Base-by-base conservation (phyloP, 2,329 filamentous ascomycete genomes). In the Botrytis elliptica region DNA sequence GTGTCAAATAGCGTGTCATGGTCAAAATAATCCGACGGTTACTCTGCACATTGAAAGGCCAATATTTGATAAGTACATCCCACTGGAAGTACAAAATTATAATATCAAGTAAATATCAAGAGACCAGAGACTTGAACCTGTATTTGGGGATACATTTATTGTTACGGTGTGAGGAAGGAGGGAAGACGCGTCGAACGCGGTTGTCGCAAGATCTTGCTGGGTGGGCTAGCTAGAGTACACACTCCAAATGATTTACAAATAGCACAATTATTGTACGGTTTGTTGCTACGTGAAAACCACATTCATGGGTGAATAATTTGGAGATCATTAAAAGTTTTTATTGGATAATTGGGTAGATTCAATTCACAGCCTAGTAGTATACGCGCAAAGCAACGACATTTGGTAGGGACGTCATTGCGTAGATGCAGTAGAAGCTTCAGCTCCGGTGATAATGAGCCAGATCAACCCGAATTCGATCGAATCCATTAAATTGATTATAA, bases 1-100 rank as follows among this genome's bases (percentile, higher is more conserved):
- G 93, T n/a, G 93, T 97, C 64, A 98, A 87, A 82, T 92, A 97
- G 73, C 92, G 92, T 79, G 91, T 88, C 91, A 95, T 97, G 60
- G 33, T 75, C 67, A 73, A 46, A 46, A 62, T 38, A 40, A 60
- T 33, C 42, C 25, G 29, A 49, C n/a, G 52, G 20, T n/a, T 33
- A 49, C 40, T 68, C 59, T 40, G 52, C n/a, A 42, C 70, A 22
- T 16, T 57, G 29, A 40, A 55, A 40, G 25, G 25, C 25, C 29
- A 71, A 55, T 52, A 52, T 22, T 33, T 36, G 52, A 33, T 52
- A 33, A 36, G 40, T 62, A 42, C 66, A 68, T 68, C 4, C 66
- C 66, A 42, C 49, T 25, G 7, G 33, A 68, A 29, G 36, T 29
- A 65, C 9, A 18, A 22, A 22, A 40, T 67, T 40, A 12, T 22